Percentiles rank a stretch among this genome's conserved stretches.
These are phyloP conservation scores for Xylariales sp. DNA, from an alignment of 2,329 filamentous ascomycete species.

Conservation along the genomic window DNA sequence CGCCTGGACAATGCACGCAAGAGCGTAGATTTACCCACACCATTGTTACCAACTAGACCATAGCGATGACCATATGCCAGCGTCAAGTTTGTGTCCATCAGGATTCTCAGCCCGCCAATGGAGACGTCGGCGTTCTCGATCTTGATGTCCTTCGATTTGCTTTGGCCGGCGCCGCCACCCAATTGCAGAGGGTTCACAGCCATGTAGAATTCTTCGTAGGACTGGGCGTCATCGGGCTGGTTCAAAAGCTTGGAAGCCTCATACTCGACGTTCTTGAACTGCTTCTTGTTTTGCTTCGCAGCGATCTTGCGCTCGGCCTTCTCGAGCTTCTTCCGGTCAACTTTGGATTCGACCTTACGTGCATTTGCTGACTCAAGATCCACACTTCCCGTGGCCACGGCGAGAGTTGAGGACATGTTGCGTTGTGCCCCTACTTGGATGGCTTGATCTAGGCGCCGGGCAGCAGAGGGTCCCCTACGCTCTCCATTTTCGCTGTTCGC, in stretches of 20 bases:
- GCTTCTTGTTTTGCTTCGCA: slow-evolving; percentile 97
- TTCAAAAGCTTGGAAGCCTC: slow-evolving; percentile 89
- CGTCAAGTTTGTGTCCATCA: slow-evolving; percentile 85
- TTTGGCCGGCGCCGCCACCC: slow-evolving; percentile 60
- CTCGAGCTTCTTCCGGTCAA: slow-evolving; percentile 97
- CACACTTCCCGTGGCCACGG: slow-evolving; percentile 75
- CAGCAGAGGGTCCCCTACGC: slow-evolving; percentile 67
- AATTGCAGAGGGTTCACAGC: slow-evolving; percentile 94
- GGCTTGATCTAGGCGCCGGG: slow-evolving; percentile 85
- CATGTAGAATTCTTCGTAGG: slow-evolving; percentile 99
- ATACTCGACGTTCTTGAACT: slow-evolving; percentile 97
- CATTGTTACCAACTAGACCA: slow-evolving; percentile 97
- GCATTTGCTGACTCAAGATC: slow-evolving; percentile 91
- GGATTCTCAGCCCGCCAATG: slow-evolving; percentile 81
- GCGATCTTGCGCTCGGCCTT: slow-evolving; percentile 97
- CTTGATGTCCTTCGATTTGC: slow-evolving; percentile 99
- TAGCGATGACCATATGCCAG: slow-evolving; percentile 91
- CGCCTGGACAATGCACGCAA: slow-evolving; percentile 84
- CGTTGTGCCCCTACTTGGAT: slow-evolving; percentile 91
- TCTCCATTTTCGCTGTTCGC: slow-evolving; percentile 70
- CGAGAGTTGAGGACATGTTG: slow-evolving; percentile 94
- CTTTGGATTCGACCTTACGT: slow-evolving; percentile 93
- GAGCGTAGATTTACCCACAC: slow-evolving; percentile 96
- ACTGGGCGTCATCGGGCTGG: slow-evolving; percentile 75
- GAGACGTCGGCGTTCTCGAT: slow-evolving; percentile 93